A percentile compares a stretch with the other conserved stretches of the same genome.
Conservation (phyloP, 2,329 filamentous ascomycete species). For the Aspergillus viridinutans region DNA sequence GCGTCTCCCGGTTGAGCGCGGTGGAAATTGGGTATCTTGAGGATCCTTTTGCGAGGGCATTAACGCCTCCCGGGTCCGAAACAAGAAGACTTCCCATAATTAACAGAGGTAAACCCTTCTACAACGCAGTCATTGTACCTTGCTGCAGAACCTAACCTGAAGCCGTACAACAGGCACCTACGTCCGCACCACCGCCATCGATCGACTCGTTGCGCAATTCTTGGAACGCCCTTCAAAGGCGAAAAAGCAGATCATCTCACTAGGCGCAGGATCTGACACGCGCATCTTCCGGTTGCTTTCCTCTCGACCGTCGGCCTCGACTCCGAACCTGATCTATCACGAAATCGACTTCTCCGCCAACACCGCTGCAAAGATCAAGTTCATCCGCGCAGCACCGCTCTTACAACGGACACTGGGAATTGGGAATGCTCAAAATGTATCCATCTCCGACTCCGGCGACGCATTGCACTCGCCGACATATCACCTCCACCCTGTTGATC, state of each 20-base stretch:
- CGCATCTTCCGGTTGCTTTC: constrained; percentile 72
- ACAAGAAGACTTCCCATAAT: constrained; percentile 79
- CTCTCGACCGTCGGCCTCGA: constrained; percentile 26
- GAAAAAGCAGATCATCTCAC: constrained; percentile 72
- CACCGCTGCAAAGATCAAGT: constrained; percentile 60
- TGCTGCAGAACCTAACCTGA: background rate
- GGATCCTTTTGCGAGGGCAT: constrained; percentile 71
- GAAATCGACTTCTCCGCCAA: constrained; percentile 85
- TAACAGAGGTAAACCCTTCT: constrained; percentile 65
- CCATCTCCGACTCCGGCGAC: constrained; percentile 36
- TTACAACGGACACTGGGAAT: constrained; percentile 30
- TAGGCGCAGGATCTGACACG: constrained; percentile 93
- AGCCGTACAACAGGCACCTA: constrained; percentile 69
- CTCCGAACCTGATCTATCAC: constrained; percentile 66
- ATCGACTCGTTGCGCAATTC: constrained; percentile 70
- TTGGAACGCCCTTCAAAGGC: constrained; percentile 41
- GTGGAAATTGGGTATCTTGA: constrained; percentile 79
- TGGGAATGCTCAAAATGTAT: constrained; percentile 25
- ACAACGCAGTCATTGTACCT: constrained; percentile 7
- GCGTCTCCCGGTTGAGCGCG: constrained; percentile 81
- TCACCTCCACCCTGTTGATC: constrained; percentile 63
- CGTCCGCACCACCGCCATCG: constrained; percentile 77
- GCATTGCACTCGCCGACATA: constrained; percentile 46
- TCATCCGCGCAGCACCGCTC: constrained; percentile 31
- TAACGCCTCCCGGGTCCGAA: constrained; percentile 53